phyloP scores from a whole-genome alignment of 176 grass and related monocot genomes.

The Miscanthus lutarioriparius region DNA sequence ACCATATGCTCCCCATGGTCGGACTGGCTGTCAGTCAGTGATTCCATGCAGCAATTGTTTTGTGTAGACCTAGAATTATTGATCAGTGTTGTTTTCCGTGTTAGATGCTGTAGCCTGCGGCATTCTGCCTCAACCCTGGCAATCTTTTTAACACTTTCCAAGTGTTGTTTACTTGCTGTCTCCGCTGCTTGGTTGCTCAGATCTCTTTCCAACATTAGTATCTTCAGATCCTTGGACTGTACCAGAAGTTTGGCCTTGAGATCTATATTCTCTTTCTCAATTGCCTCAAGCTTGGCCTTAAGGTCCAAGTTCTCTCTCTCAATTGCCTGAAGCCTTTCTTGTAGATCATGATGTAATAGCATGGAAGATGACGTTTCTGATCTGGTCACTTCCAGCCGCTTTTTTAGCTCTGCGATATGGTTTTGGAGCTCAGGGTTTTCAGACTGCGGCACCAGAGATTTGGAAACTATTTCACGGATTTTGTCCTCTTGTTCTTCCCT shows the following conservation, averaged over 20 bases:
- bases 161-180: conserved; percentile 84
- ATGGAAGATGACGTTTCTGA: conserved; percentile 36
- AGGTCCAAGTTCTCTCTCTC: conserved; percentile 68
- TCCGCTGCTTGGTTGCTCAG: conserved; percentile 88
- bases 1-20: conserved; percentile 62
- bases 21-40: conserved; percentile 80
- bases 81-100: conserved; percentile 36
- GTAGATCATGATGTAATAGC: conserved; percentile 43
- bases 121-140: conserved; percentile 92
- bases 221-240: conserved; percentile 61
- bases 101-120: conserved; percentile 55
- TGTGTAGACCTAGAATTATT: conserved; percentile 45
- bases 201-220: conserved; percentile 80
- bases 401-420: conserved; percentile 57
- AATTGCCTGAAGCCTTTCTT: conserved; percentile 52
- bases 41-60: conserved; percentile 53
- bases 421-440: conserved; percentile 56
- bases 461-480: conserved; percentile 51
- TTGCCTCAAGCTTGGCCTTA: conserved; percentile 44
- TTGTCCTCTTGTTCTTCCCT: conserved; percentile 77
- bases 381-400: conserved; percentile 48
- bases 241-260: conserved; percentile 70
- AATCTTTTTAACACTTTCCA: conserved; percentile 83
- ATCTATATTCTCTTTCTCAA: conserved; percentile 69
- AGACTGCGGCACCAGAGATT: conserved; percentile 46